Evolutionary conservation across 352 stramenopile species (phyloP).

Genomic region (Globisporangium yorkense): DNA sequence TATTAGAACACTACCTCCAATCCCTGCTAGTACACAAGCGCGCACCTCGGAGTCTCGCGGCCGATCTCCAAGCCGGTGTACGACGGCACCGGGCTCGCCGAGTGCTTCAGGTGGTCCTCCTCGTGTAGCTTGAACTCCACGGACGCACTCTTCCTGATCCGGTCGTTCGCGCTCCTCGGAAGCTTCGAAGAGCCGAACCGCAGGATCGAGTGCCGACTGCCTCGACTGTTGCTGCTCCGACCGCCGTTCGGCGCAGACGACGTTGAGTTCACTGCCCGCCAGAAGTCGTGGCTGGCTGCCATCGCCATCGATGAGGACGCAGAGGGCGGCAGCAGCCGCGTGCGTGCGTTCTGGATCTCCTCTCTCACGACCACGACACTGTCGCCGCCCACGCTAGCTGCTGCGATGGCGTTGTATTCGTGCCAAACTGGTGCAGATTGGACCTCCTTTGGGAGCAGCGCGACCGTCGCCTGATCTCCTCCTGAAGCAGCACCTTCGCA

Average conservation of each 20-base stretch:
- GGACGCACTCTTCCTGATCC: slow-evolving; percentile 55
- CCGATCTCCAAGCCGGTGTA: slow-evolving; percentile 34
- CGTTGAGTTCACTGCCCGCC: neutral
- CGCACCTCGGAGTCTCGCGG: slow-evolving; percentile 40
- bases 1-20: neutral
- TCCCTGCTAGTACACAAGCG: too few species aligned
- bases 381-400: neutral
- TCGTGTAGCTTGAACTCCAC: slow-evolving; percentile 67
- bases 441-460: slow-evolving; percentile 1
- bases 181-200: slow-evolving; percentile 40
- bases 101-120: slow-evolving; percentile 25
- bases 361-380: neutral
- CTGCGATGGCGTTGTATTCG: neutral
- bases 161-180: slow-evolving; percentile 12
- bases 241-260: neutral
- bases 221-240: slow-evolving; percentile 17
- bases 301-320: too few species aligned
- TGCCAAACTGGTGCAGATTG: slow-evolving; percentile 7
- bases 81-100: slow-evolving; percentile 13
- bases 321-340: slow-evolving; percentile 5
- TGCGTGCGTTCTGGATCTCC: slow-evolving; percentile 5
- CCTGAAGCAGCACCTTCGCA: neutral
- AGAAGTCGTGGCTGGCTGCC: neutral
- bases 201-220: slow-evolving; percentile 49
- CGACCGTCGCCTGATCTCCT: neutral